These are phyloP conservation scores for Ustilago loliicola DNA, from an alignment of 1,284 basidiomycete genomes.

Conservation along the genomic window DNA sequence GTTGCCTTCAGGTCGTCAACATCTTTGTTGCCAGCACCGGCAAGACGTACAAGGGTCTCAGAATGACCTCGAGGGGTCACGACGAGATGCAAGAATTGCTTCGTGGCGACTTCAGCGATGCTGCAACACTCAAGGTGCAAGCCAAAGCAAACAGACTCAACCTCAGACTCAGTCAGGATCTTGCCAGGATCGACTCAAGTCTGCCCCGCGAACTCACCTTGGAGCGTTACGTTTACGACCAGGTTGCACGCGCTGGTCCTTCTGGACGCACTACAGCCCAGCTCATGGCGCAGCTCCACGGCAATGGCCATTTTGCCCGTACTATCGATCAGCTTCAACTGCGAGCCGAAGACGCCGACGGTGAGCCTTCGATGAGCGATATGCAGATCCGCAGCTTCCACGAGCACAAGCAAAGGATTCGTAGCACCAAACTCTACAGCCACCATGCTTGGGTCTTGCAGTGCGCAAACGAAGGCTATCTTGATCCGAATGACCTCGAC, in stretches of 20 bases:
- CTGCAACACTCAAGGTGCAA: slow-evolving; percentile 28
- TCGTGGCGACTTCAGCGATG: slow-evolving; percentile 22
- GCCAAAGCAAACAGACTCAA: slow-evolving; percentile 22
- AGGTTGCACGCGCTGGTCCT: slow-evolving; percentile 36
- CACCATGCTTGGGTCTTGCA: slow-evolving; percentile 52
- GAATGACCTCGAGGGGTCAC: slow-evolving; percentile 39
- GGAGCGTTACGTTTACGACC: slow-evolving; percentile 41
- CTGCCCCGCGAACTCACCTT: slow-evolving; percentile 47
- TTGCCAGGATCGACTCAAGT: slow-evolving; percentile 19
- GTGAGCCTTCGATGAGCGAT: slow-evolving; percentile 42
- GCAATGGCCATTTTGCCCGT: slow-evolving; percentile 28
- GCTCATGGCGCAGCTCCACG: slow-evolving; percentile 34
- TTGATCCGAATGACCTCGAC: slow-evolving; percentile 27
- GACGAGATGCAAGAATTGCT: slow-evolving; percentile 42
- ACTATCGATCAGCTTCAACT: slow-evolving; percentile 24
- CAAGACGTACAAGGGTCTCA: slow-evolving; percentile 26
- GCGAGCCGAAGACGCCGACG: slow-evolving; percentile 39
- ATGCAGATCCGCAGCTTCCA: slow-evolving; percentile 37
- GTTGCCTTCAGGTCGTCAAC: slow-evolving; percentile 46
- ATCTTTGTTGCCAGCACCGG: slow-evolving; percentile 19
- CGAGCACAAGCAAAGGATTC: slow-evolving; percentile 42
- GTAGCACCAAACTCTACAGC: slow-evolving; percentile 42
- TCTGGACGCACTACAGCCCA: slow-evolving; percentile 33
- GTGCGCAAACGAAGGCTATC: slow-evolving; percentile 43
- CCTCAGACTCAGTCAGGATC: slow-evolving; percentile 27